Base-by-base conservation (phyloP, 176 grass and related monocot genomes). In the Avena atlantica region DNA sequence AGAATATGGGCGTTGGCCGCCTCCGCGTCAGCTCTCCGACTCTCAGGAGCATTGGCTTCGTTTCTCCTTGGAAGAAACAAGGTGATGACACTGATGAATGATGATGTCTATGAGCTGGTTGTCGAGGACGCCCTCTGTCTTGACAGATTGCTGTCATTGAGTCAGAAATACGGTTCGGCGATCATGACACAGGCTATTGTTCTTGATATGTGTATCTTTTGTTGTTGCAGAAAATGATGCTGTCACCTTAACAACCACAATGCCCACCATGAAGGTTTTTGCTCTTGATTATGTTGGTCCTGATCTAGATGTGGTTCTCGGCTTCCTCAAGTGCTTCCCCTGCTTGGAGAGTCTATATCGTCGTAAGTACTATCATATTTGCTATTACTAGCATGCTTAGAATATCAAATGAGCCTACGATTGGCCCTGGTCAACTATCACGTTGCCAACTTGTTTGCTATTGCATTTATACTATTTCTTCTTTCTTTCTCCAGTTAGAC, bases 271-370 rank as follows among this genome's bases (percentile, higher is more conserved):
- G 27, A 67, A 67, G 29, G 27, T 67, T 17, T 67, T 67, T 6
- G 64, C 64, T 67, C 64, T 67, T 9, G 64, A 67, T 67, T 8
- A 67, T 17, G 64, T 67, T 17, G 64, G 13, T 67, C 64, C 64
- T 17, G 64, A 67, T 67, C 34, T 67, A 8, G 64, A 67, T 16
- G 27, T 6, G 6, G 64, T 67, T 67, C 64, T 67, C 6, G 14
- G 34, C 64, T 67, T 67, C 29, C 64, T 67, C 27, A 34, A 67
- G 64, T 67, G 64, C 64, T 67, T 67, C 64, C 64, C 64, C 29
- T 36, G 64, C 64, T 67, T 67, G 64, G 64, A 67, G 5, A 66
- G 12, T 3, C 63, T 66, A 0, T 66, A 66, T 66, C 25, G 6
- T 31, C 31, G 63, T 66, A 25, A 66, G 63, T 66, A 31, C 13